phyloP scores from a whole-genome alignment of 164 flowering plant genomes.

The Macadamia tetraphylla region DNA sequence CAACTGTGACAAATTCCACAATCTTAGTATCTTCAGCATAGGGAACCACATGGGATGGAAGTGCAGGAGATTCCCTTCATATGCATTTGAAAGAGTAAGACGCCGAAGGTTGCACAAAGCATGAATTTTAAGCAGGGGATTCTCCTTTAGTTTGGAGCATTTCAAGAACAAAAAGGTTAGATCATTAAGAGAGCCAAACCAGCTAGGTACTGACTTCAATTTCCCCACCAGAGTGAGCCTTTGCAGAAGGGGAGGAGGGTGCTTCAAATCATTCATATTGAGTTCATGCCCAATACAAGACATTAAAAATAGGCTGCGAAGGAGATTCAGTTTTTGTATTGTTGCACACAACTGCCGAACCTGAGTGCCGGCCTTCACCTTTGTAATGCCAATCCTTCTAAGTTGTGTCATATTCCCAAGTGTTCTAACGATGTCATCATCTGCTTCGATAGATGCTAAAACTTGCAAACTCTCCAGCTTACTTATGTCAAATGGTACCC shows the following conservation, averaged over 20 bases:
- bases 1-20: not conserved
- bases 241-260: not conserved
- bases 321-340: not conserved
- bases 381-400: not conserved
- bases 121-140: not conserved
- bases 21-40: not conserved
- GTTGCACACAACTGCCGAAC: not conserved
- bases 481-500: not conserved
- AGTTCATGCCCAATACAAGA: not conserved
- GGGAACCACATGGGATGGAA: not conserved
- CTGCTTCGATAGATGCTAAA: not conserved
- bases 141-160: slow-evolving; percentile 1
- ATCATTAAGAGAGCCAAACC: slow-evolving; percentile 1
- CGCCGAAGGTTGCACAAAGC: not conserved
- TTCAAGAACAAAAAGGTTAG: not conserved
- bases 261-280: not conserved
- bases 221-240: not conserved
- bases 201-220: not conserved
- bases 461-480: not conserved
- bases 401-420: not conserved
- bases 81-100: slow-evolving; percentile 7
- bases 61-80: not conserved
- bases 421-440: not conserved
- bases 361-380: not conserved
- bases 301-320: not conserved